Evolutionary conservation across 306 rosid genomes (phyloP).

Genomic region (Vigna mungo): DNA sequence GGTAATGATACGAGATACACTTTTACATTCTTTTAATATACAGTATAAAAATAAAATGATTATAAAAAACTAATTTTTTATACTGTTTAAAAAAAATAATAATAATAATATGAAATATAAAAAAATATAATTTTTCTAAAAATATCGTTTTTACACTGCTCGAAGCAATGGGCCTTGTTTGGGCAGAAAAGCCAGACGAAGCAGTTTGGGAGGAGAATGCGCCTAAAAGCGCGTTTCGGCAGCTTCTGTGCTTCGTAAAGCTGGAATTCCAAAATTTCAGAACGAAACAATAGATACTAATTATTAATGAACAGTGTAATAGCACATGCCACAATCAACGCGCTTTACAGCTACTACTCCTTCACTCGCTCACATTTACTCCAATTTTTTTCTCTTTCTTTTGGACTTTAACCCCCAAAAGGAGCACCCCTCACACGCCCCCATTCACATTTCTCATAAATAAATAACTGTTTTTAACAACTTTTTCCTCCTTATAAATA

Average conservation of each 20-base stretch:
- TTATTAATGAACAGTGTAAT: neutral
- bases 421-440: neutral
- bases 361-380: neutral
- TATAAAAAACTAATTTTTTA: too few species aligned
- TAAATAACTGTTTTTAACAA: neutral
- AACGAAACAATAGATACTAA: neutral
- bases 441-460: neutral
- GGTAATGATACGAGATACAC: too few species aligned
- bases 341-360: slow-evolving; percentile 35
- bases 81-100: too few species aligned
- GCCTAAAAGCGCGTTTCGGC: slow-evolving; percentile 19
- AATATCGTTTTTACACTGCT: neutral
- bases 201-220: neutral
- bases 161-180: slow-evolving; percentile 10
- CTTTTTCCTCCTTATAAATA: neutral
- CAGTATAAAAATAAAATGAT: too few species aligned
- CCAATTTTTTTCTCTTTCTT: neutral
- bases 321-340: slow-evolving; percentile 63
- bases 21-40: too few species aligned
- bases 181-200: slow-evolving; percentile 2
- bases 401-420: neutral
- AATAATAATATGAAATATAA: too few species aligned
- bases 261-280: neutral
- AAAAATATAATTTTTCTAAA: neutral
- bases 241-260: slow-evolving; percentile 16